Evolutionary conservation across 2,329 filamentous ascomycete genomes (phyloP), one percentile per base, ranked within the genome.

Genomic region (Microdochium bolleyi): DNA sequence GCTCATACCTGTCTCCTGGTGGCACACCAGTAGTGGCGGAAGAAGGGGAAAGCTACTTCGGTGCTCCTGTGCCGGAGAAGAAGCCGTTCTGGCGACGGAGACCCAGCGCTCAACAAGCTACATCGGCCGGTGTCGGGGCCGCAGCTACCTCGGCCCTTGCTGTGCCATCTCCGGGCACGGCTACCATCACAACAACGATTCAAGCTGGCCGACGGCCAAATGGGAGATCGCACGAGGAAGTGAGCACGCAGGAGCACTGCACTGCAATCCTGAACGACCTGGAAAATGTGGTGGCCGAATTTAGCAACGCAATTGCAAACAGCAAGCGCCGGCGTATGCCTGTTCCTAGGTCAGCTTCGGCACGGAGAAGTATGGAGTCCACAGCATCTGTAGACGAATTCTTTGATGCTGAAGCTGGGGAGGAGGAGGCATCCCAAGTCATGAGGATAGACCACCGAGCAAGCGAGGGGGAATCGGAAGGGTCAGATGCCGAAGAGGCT

Each of bases 41-140:
- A 22, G 79, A 80, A 16, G 66, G 67, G 2, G 81, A 80, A 34
- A 74, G 81, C 53, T 85, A 84, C 60, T 83, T 82, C 51, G 51
- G 54, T 25, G 59, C 70, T 2, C 59, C 67, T 9, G 60, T 64
- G 8, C 61, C 70, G 3, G 84, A 90, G 52, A 89, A 78, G 65
- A 80, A 83, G 54, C 77, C 89, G 0, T 97, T 99, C 64, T 99
- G 94, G 94, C 95, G 91, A 68, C 84, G 92, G 49, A 96, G 95
- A 70, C 76, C 85, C 1, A 92, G 84, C 61, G 73, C 73, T 1
- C 67, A 76, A 21, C 67, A 72, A 2, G 62, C 74, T 27, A 67
- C 71, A 4, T 68, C 76, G 2, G 65, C 70, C 25, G 64, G 68
- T 10, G 57, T 73, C 21, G 70, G 75, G 8, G 66, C 73, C 32